Evolutionary conservation across 164 flowering plant species (phyloP).

Genomic region (Stephania yunnanensis): DNA sequence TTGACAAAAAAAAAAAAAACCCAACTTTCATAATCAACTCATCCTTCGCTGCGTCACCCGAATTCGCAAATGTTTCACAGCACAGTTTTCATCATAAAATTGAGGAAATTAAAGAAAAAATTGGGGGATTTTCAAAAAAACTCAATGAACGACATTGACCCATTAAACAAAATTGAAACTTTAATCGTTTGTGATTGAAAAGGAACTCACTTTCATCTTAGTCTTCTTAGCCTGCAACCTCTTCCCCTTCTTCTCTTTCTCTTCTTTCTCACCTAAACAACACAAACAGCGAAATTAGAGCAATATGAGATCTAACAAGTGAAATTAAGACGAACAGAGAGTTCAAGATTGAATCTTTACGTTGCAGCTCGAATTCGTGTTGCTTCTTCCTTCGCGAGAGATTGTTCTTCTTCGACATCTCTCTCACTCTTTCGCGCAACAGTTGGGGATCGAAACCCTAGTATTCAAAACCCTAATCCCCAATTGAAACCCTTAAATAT

Average conservation of each 20-base stretch:
- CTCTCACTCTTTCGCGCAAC: slow-evolving; percentile 11
- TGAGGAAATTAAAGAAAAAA: not conserved
- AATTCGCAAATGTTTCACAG: not conserved
- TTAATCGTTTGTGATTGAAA: not conserved
- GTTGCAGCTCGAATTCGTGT: slow-evolving; percentile 66
- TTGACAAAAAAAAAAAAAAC: not conserved
- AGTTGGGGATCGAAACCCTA: not conserved
- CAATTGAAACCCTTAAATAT: not conserved
- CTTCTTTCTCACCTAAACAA: slow-evolving; percentile 63
- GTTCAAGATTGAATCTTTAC: not conserved
- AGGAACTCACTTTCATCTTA: slow-evolving; percentile 71
- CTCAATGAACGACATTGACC: not conserved
- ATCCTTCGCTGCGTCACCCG: not conserved
- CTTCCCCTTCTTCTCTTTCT: slow-evolving; percentile 53
- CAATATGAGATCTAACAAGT: not conserved
- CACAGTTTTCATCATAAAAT: not conserved
- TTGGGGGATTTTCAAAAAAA: not conserved
- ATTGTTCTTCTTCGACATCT: slow-evolving; percentile 94
- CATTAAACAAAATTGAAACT: not conserved
- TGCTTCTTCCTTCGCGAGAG: slow-evolving; percentile 57
- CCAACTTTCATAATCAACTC: not conserved
- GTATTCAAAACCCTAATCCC: not conserved
- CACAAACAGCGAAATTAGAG: not conserved
- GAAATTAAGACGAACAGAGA: not conserved
- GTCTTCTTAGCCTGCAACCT: slow-evolving; percentile 78